Conservation (phyloP, 805 yeast genomes). For the Yamadazyma akitaensis region DNA sequence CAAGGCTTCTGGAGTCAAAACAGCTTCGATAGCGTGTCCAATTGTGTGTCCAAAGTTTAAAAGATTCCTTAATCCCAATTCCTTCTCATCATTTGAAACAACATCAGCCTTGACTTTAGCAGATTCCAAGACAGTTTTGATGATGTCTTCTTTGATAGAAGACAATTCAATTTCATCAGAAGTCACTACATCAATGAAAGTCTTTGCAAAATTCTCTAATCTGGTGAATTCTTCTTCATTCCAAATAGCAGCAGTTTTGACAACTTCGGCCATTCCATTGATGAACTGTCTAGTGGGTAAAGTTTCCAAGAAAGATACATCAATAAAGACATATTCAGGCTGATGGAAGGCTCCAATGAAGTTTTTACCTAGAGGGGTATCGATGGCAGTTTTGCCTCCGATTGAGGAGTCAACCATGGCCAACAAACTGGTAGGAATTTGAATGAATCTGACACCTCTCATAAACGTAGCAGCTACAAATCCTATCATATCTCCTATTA, state of each 20-base stretch:
- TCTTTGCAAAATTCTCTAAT: conserved; percentile 70
- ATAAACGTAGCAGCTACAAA: conserved; percentile 98
- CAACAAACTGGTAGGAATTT: conserved; percentile 87
- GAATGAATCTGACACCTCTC: conserved; percentile 95
- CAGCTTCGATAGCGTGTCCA: conserved; percentile 98
- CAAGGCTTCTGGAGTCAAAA: conserved; percentile 89
- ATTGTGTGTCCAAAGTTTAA: conserved; percentile 95
- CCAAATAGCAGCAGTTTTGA: conserved; percentile 98
- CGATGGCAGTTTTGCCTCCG: conserved; percentile 98
- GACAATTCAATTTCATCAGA: conserved; percentile 48
- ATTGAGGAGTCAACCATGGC: conserved; percentile 98
- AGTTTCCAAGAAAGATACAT: conserved; percentile 80
- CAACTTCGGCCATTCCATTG: conserved; percentile 97
- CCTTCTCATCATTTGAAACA: conserved; percentile 91
- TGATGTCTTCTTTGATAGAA: conserved; percentile 68
- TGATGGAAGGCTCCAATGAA: conserved; percentile 98
- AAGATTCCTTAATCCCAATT: conserved; percentile 87
- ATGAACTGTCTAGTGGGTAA: conserved; percentile 91
- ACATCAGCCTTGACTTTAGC: conserved; percentile 91
- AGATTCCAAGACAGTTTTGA: conserved; percentile 78
- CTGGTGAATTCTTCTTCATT: conserved; percentile 83
- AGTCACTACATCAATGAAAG: conserved; percentile 64
- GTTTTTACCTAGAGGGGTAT: conserved; percentile 93
- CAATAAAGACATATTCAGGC: conserved; percentile 84
- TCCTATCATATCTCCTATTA: conserved; percentile 98